phyloP scores from a whole-genome alignment of 139 green algal species.

The Picochlorum sp. region DNA sequence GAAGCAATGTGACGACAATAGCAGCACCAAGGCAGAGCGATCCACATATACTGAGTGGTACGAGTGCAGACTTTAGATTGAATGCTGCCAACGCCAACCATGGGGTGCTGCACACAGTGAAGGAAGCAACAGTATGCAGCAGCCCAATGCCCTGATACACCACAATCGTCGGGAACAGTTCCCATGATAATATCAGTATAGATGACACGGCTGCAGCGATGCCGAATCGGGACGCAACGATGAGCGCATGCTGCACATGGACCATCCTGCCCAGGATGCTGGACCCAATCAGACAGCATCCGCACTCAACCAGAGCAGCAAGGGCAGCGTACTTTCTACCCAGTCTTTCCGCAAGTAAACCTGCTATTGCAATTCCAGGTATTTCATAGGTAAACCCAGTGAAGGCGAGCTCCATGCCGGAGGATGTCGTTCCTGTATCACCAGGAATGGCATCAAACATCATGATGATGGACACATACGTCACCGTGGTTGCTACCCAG shows the following conservation, averaged over 20 bases:
- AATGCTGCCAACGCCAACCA: constrained; percentile 13
- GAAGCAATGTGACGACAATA: constrained; percentile 7
- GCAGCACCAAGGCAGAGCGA: constrained; percentile 13
- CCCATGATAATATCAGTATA: constrained; percentile 13
- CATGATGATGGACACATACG: constrained; percentile 12
- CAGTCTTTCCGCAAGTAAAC: constrained; percentile 23
- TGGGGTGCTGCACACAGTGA: constrained; percentile 1
- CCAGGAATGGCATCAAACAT: constrained; percentile 8
- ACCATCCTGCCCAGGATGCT: background rate
- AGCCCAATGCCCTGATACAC: constrained; percentile 15
- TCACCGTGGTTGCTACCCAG: constrained; percentile 7
- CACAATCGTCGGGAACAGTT: constrained; percentile 22
- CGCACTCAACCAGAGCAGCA: constrained; percentile 16
- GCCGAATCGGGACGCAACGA: constrained; percentile 24
- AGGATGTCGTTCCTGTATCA: background rate
- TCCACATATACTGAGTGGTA: constrained; percentile 18
- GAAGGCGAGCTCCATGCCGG: constrained; percentile 23
- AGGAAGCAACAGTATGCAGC: background rate
- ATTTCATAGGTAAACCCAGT: constrained; percentile 30
- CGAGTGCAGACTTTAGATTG: constrained; percentile 7
- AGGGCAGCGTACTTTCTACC: constrained; percentile 28
- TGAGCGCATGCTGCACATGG: constrained; percentile 7
- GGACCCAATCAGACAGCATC: constrained; percentile 11
- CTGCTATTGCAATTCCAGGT: constrained; percentile 13
- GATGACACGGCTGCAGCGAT: constrained; percentile 16